Evolutionary conservation across 352 stramenopile species (phyloP).

Genomic region (Elongisporangium senticosum): DNA sequence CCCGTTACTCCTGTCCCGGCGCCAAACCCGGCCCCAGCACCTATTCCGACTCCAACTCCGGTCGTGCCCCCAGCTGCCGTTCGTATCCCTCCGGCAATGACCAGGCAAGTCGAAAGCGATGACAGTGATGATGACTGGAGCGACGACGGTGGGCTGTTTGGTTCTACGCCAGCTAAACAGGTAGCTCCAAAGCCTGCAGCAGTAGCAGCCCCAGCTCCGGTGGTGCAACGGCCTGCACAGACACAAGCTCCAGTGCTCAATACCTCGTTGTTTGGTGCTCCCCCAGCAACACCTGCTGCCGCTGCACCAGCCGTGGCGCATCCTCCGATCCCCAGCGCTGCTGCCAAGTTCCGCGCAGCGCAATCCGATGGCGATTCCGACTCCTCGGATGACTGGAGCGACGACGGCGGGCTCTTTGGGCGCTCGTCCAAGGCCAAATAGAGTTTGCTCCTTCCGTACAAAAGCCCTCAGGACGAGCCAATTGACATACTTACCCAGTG

Average conservation of each 20-base stretch:
- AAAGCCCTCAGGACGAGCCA: too few relatives aligned
- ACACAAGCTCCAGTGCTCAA: constrained; percentile 6
- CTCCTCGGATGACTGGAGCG: constrained; percentile 52
- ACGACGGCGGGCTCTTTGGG: constrained; percentile 63
- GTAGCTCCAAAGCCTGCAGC: constrained; percentile 8
- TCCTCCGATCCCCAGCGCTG: constrained; percentile 43
- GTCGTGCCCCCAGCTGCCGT: constrained; percentile 10
- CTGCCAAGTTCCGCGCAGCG: constrained; percentile 35
- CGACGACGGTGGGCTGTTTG: constrained; percentile 52
- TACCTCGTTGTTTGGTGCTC: constrained; percentile 19
- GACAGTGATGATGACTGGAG: constrained; percentile 69
- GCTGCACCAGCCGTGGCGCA: constrained; percentile 15
- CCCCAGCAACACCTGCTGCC: constrained; percentile 8
- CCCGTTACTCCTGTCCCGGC: constrained; percentile 5
- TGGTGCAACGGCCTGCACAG: constrained; percentile 8
- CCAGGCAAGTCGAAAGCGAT: constrained; percentile 35
- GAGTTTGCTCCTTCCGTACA: neutral
- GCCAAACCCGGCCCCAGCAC: constrained; percentile 5
- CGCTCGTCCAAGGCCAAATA: neutral
- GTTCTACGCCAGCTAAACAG: constrained; percentile 24
- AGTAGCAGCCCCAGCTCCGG: constrained; percentile 6
- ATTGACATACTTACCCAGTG: neutral
- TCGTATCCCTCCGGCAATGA: constrained; percentile 26
- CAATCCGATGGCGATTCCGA: constrained; percentile 40
- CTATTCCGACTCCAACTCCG: constrained; percentile 4